phyloP scores from a whole-genome alignment of 768 basidiomycete genomes.

The Rhizopogon vesiculosus region DNA sequence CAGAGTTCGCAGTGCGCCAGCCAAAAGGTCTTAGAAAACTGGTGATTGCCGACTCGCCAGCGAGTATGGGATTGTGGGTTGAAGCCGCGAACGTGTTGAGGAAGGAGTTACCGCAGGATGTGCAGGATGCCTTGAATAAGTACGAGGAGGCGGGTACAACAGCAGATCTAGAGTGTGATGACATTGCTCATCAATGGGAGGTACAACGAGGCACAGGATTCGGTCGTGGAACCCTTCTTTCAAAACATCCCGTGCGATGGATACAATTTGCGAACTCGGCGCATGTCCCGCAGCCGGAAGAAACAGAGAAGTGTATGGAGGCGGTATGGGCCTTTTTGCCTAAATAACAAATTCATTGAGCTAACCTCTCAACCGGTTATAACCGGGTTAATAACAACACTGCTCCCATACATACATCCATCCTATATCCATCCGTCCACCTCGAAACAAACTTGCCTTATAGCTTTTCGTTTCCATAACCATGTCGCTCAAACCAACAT shows the following conservation, averaged over 20 bases:
- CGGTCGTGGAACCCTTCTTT: constrained; percentile 29
- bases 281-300: no score
- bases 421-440: no score
- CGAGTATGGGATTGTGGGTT: constrained; percentile 41
- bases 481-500: no score
- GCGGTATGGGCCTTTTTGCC: no score
- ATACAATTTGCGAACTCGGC: constrained; percentile 34
- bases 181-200: constrained; percentile 18
- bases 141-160: constrained; percentile 43
- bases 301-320: no score
- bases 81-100: constrained; percentile 26
- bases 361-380: no score
- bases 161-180: constrained; percentile 33
- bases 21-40: constrained; percentile 44
- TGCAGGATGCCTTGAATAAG: constrained; percentile 34
- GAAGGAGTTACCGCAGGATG: constrained; percentile 34
- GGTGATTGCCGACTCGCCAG: constrained; percentile 26
- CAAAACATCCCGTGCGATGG: constrained; percentile 30
- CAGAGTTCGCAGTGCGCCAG: constrained; percentile 26
- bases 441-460: no score
- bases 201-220: constrained; percentile 31
- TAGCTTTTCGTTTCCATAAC: no score
- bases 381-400: no score
- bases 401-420: no score
- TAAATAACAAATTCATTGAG: no score